Evolutionary conservation across 208 protist species (phyloP), one percentile per base, ranked within the genome.

Genomic region (Crithidia expoeki): DNA sequence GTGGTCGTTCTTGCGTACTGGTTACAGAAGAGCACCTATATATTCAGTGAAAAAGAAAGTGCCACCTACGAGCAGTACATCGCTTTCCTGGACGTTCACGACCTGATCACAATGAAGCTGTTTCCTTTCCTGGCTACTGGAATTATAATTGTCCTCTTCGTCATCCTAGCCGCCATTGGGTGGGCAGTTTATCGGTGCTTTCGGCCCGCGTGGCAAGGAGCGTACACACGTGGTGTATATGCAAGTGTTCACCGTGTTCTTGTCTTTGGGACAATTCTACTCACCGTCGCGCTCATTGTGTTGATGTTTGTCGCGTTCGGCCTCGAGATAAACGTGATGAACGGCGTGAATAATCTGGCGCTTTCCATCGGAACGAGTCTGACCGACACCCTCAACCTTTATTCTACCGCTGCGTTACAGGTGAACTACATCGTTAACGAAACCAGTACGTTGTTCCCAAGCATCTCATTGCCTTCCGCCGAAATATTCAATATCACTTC

Each of bases 1-100:
- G 62, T 75, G 28, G 56, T 80, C 2, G 68, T 72, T 1, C 60
- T 80, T 6, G 75, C 75, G n/a, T 74, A 72, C 57, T 74, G 75
- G 75, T 59, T 80, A 25, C 60, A 70, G 28, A 32, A 58, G 17
- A 80, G 53, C 68, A 80, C 57, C 51, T 80, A 33, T 65, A 36
- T 67, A 51, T 80, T 38, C 27, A 28, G 25, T 50, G 51, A 61
- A 0, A 40, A 57, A 32, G 62, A 70, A 33, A 61, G 68, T 33
- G 69, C 47, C 58, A 75, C 61, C 32, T 52, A 72, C 33, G 58
- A 50, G 49, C 67, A 80, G 68, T 80, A 80, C 64, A 27, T 64
- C n/a, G 68, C 68, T 33, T 68, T 75, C 16, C 53, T 72, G 51
- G 21, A 67, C 44, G 49, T 80, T 25, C 75, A 80, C 49, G 40